Conservation (phyloP, 1,284 basidiomycete species). For the Rhodotorula sp. region DNA sequence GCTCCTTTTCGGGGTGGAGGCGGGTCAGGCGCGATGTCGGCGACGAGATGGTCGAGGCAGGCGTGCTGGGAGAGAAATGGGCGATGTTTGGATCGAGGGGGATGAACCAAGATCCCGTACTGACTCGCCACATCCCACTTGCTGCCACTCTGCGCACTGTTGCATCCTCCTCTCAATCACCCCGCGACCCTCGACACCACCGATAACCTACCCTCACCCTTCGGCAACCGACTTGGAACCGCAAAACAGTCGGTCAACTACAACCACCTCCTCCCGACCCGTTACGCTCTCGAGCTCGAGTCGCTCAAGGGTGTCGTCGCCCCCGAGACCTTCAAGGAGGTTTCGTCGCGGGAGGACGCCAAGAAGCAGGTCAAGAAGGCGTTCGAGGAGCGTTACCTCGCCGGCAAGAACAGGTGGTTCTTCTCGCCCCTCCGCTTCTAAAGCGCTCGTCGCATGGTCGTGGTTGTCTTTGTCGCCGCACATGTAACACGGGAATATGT, state of each 20-base stretch:
- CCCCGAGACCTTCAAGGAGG: constrained; percentile 91
- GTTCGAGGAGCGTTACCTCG: constrained; percentile 85
- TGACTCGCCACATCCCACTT: neutral
- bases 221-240: neutral
- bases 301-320: constrained; percentile 79
- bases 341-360: constrained; percentile 80
- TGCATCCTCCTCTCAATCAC: neutral
- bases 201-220: neutral
- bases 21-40: neutral
- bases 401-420: constrained; percentile 74
- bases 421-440: constrained; percentile 28
- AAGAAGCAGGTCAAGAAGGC: constrained; percentile 96
- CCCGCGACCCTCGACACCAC: neutral
- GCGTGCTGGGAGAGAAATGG: neutral
- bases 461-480: too few species aligned
- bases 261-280: constrained; percentile 94
- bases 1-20: neutral
- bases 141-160: neutral
- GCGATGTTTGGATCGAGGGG: neutral
- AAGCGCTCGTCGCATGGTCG: constrained; percentile 4
- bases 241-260: constrained; percentile 76
- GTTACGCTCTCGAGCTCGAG: constrained; percentile 92
- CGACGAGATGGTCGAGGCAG: neutral
- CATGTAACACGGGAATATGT: too few species aligned
- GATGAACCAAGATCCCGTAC: neutral